Evolutionary conservation across 2,329 filamentous ascomycete genomes (phyloP), one percentile per base, ranked within the genome.

Genomic region (Triangularia setosa): DNA sequence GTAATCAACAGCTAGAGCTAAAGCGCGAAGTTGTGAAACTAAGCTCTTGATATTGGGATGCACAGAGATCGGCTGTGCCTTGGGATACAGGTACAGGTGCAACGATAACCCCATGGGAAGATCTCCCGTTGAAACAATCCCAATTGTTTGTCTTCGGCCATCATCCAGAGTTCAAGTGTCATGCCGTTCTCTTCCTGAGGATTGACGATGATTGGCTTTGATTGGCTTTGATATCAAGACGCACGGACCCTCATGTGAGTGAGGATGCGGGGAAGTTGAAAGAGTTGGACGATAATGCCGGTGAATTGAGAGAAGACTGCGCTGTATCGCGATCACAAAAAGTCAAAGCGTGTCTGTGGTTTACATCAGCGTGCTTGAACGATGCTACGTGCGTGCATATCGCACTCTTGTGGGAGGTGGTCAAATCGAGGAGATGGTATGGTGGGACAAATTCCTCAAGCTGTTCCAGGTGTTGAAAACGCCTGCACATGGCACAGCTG

Each of bases 331-430:
- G n/a, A 21, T 48, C 40, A 48, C 40, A 27, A 59, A 21, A 9
- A 21, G 57, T 59, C 57, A 59, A 59, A 59, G 57, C 57, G 57
- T 25, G 33, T 27, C 27, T 59, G 57, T 59, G 21, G 33, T 21
- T 48, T 23, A 58, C 56, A 18, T 9, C 35, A 48, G 7, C 11
- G 28, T 59, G 12, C 23, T 30, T 23, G 40, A 48, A 48, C 40
- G 40, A 48, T 48, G 40, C 40, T 21, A 48, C 40, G 11, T 21
- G n/a, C 4, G 40, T 48, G 40, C 40, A 48, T 48, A 48, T n/a
- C 40, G 18, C 40, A 5, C 14, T 8, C 14, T 40, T 40, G 35
- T 12, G 16, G 35, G 12, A 40, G 14, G 16, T 40, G 35, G 35
- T 40, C 16, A 14, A 40, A 7, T 16, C 16, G 16, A 40, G 14